These are phyloP conservation scores for Mallotus japonicus DNA, from an alignment of 441 rosid genomes.

Conservation along the genomic window DNA sequence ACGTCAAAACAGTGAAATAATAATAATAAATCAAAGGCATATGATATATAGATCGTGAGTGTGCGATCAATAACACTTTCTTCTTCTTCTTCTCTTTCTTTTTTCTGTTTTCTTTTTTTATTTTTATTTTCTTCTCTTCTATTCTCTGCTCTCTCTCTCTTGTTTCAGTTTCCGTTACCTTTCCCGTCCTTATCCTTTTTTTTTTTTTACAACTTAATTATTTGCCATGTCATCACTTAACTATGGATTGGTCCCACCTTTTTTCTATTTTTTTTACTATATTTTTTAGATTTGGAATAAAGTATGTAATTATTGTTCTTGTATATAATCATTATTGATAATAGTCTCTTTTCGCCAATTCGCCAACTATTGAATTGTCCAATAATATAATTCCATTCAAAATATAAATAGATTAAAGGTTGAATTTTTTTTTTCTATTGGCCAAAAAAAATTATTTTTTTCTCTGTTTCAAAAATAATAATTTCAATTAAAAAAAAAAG, in stretches of 20 bases:
- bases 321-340: not conserved
- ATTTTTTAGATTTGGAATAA: constrained; percentile 3
- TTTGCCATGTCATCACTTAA: constrained; percentile 34
- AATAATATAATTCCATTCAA: too few species aligned
- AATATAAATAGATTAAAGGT: too few species aligned
- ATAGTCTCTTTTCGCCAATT: not conserved
- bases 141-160: not conserved
- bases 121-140: not conserved
- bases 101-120: too few species aligned
- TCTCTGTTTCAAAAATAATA: too few species aligned
- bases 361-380: too few species aligned
- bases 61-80: not conserved
- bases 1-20: not conserved
- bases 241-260: constrained; percentile 15
- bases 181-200: constrained; percentile 43
- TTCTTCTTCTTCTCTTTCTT: not conserved
- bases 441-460: too few species aligned
- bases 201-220: constrained; percentile 27
- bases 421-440: too few species aligned
- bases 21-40: not conserved
- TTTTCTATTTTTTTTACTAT: not conserved
- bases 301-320: not conserved
- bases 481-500: too few species aligned
- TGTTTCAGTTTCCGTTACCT: constrained; percentile 28
- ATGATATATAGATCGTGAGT: not conserved